A percentile compares a stretch with the other conserved stretches of the same genome.
phyloP scores from a whole-genome alignment of 768 basidiomycete species.

The Termitomyces eurrhizus region DNA sequence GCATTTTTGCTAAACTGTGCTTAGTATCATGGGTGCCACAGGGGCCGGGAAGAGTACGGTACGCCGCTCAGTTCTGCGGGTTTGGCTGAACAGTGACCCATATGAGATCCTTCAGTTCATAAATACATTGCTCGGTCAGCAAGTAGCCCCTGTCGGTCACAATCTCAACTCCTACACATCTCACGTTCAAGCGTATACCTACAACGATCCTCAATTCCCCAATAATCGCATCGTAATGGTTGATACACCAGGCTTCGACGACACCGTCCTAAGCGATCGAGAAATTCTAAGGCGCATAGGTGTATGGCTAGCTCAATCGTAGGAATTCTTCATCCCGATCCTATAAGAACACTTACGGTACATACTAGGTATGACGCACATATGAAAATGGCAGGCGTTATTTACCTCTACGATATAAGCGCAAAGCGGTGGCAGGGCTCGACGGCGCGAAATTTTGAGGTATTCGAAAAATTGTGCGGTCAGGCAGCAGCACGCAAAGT shows the following conservation, averaged over 20 bases:
- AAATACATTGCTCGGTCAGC: constrained; percentile 12
- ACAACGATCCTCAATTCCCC: constrained; percentile 7
- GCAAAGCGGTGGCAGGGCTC: constrained; percentile 10
- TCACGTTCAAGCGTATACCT: constrained; percentile 16
- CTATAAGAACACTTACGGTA: neutral
- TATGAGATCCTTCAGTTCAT: constrained; percentile 16
- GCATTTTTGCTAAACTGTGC: neutral
- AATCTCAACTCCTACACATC: constrained; percentile 21
- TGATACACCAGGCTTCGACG: constrained; percentile 25
- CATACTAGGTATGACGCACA: constrained; percentile 11
- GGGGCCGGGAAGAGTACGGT: constrained; percentile 30
- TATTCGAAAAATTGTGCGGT: constrained; percentile 16
- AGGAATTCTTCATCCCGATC: neutral
- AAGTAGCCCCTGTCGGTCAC: constrained; percentile 18
- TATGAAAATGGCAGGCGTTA: constrained; percentile 17
- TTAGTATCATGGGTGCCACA: constrained; percentile 26
- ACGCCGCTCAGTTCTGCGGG: neutral
- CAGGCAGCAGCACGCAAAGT: constrained; percentile 12
- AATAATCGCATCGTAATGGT: constrained; percentile 19
- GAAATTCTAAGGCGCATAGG: constrained; percentile 23
- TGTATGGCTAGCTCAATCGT: constrained; percentile 24
- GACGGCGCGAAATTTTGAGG: constrained; percentile 14
- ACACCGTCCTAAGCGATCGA: constrained; percentile 18
- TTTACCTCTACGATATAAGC: constrained; percentile 16
- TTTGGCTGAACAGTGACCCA: neutral